Base-by-base conservation (phyloP, 2,329 filamentous ascomycete species). In the Chaetomium strumarium region DNA sequence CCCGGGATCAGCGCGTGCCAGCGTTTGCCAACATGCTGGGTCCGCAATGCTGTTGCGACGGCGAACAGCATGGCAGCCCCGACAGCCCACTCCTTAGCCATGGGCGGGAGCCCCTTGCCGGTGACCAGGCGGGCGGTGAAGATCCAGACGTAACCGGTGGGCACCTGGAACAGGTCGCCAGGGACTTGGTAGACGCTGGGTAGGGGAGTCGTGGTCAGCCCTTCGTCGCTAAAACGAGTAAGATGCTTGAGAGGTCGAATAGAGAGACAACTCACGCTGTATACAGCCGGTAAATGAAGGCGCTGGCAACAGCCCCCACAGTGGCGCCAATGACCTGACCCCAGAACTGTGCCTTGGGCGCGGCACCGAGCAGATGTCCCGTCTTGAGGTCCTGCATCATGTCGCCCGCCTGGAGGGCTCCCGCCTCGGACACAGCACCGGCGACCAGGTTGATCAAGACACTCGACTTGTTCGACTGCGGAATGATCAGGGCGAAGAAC, bases 381-480 rank as follows among this genome's bases (percentile, higher is more conserved):
- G 93, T 96, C 69, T 99, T 99, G 30, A 99, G 79, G 66, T 99
- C 93, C 67, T 99, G 93, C 80, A 99, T 88, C 51, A 99, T 81
- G 68, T 99, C 93, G 9, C 93, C 93, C 2, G 93, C 92, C 73
- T 99, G 93, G 5, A 97, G 75, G 3, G 93, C 93, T 5, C 93
- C 76, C 70, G 51, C 51, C 11, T 53, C 51, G 4, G 51, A 53
- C 14, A 99, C 85, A 0, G 93, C 93, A 9, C 93, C 93, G 0
- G 92, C 93, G 7, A 99, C 83, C 1, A 99, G 80, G 66, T 99
- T 99, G 66, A 96, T 95, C 51, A 96, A 78, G n/a, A 99, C 85
- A 12, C 90, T 89, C 38, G 90, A 90, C 62, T 86, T 86, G 63
- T 89, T 83, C 0, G 83, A 82, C 50, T 86, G 76, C 0, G 93